Evolutionary conservation across 2,329 filamentous ascomycete genomes (phyloP), one percentile per base, ranked within the genome.

Genomic region (Scedosporium aurantiacum): DNA sequence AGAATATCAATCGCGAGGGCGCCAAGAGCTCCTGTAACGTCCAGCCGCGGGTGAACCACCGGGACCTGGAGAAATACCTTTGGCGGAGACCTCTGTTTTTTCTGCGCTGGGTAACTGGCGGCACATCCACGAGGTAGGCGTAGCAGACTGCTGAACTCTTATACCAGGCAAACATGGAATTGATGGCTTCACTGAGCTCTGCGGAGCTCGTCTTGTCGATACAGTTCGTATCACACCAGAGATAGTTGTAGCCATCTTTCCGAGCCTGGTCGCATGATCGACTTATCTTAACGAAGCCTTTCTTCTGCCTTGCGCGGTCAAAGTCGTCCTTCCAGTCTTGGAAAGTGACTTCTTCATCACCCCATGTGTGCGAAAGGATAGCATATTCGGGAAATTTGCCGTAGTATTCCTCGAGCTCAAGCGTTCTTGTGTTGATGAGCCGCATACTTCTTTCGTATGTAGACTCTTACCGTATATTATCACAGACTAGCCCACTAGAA

Each of bases 171-270:
- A 68, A 69, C 67, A 69, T 69, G 32, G 65, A 68, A 61, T 68
- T 70, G 63, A 70, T 67, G 21, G 68, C 67, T 59, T 70, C 68
- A 12, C 67, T 65, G 14, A 69, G 63, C 63, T 70, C 69, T 8
- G 67, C 65, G 27, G 64, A 66, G 62, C 68, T 69, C 1, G 63
- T 60, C 40, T 69, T 69, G 40, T 69, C 66, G 56, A 69, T 69
- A 63, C 69, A 70, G 63, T 67, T 70, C 0, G 69, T 70, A 40
- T 71, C 70, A 2, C 69, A 63, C 70, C 70, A 71, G 4, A 66
- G 61, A 25, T 68, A 67, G 25, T 27, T 5, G 25, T 27, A 27
- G 25, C 25, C 25, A 27, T 27, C 25, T 27, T 10, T 12, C 25
- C 41, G 7, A 12, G 14, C 41, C 41, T 18, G 41, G 41, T 5